Evolutionary conservation across 208 protist genomes (phyloP).

Genomic region (Trypanosoma rangeli): DNA sequence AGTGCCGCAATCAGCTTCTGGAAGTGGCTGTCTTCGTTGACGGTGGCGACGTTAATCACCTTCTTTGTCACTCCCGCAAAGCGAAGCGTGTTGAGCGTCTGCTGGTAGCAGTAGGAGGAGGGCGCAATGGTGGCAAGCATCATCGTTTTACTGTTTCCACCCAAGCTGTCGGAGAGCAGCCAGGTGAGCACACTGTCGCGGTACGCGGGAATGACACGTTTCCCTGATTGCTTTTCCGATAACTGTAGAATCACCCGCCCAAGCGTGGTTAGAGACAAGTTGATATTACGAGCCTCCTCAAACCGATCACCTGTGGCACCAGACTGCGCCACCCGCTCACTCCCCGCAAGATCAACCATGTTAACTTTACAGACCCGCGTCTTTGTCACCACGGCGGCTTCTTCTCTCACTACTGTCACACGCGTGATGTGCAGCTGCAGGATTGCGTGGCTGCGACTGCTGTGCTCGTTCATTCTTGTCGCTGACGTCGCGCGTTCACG

Average conservation of each 20-base stretch:
- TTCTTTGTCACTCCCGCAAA: conserved; percentile 87
- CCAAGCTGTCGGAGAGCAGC: conserved; percentile 84
- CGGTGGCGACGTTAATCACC: conserved; percentile 80
- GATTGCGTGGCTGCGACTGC: conserved; percentile 96
- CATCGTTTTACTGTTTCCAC: conserved; percentile 89
- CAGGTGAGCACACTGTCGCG: conserved; percentile 88
- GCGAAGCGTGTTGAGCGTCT: conserved; percentile 86
- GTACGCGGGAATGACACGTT: conserved; percentile 76
- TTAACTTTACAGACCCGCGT: conserved; percentile 82
- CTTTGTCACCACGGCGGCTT: conserved; percentile 58
- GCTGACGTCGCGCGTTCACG: conserved; percentile 77
- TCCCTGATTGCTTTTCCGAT: conserved; percentile 67
- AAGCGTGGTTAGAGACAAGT: conserved; percentile 94
- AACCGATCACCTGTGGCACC: conserved; percentile 92
- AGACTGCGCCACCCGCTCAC: conserved; percentile 91
- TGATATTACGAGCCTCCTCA: conserved; percentile 96
- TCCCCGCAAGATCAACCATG: conserved; percentile 97
- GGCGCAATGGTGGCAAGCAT: conserved; percentile 86
- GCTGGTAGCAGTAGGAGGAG: conserved; percentile 78
- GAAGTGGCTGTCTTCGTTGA: conserved; percentile 84
- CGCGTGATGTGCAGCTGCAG: conserved; percentile 91
- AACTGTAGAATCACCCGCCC: conserved; percentile 90
- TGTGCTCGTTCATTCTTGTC: conserved; percentile 95
- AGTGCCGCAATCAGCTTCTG: conserved; percentile 72
- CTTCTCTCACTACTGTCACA: conserved; percentile 40